Base-by-base conservation (phyloP, 1,139 yeast genomes). In the Lodderomyces oxycetoniae region DNA sequence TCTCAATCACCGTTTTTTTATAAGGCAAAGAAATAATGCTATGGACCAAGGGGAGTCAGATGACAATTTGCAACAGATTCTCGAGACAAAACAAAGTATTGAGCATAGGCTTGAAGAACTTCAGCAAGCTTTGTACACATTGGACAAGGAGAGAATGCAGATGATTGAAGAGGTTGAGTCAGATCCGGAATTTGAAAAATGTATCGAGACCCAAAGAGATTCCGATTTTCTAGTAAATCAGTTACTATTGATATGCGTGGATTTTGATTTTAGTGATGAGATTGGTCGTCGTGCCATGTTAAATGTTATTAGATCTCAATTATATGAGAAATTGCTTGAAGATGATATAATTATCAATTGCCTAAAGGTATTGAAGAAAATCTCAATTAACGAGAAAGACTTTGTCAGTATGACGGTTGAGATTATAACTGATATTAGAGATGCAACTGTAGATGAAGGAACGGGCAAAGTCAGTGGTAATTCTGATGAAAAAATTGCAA, bases 181-280 rank as follows among this genome's bases (percentile, higher is more conserved):
- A 6, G 26, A 24, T 10, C 26, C 26, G 9, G 41, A 41, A 23
- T 44, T 41, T 31, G 31, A 33, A 9, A 32, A 39, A n/a, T 59
- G 57, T 37, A 49, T 55, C 3, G 68, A 59, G 17, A 61, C 59
- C 32, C 66, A 74, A 13, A 64, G 63, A 21, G 91, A 83, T 38
- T 54, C 79, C 25, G 89, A 86, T 45, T 89, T 81, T 49, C 76
- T 88, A 31, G 72, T 87, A 31, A 77, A 79, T 40, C 96, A 91
- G 53, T 55, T 93, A 22, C 56, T 91, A 26, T 59, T 67, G 6
- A 74, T 87, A 26, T 80, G 91, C 0, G 72, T 72, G 29, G 76
- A 76, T 26, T 84, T 81, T 51, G 98, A 91, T 53, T 87, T 77
- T 49, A 82, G 89, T 44, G 98, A 91, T 59, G 96, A 89, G 55